Percentiles rank a stretch among this genome's conserved stretches.
Evolutionary conservation across 2,329 filamentous ascomycete species (phyloP).

Genomic region (Hymenoscyphus occultus): DNA sequence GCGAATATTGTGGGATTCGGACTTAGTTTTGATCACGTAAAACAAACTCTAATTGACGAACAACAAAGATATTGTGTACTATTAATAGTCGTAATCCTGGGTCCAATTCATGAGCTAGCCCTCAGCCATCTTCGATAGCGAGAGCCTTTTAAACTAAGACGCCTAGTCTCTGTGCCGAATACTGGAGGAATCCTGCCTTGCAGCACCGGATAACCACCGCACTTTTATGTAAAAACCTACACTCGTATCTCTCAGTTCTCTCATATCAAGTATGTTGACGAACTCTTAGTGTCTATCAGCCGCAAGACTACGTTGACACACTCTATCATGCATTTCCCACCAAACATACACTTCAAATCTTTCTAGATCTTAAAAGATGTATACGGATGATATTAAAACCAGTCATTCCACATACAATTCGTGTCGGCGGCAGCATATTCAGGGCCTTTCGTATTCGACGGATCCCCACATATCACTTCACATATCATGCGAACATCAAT

Average conservation of each 20-base stretch:
- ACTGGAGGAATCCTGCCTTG: too few species aligned
- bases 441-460: neutral
- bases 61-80: too few species aligned
- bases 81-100: too few species aligned
- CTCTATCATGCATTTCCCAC: neutral
- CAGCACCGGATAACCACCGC: too few species aligned
- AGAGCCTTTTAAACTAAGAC: too few species aligned
- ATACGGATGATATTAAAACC: neutral
- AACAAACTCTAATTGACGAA: too few species aligned
- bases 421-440: neutral
- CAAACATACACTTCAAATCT: neutral
- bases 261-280: neutral
- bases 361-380: neutral
- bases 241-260: neutral
- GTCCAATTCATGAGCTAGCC: too few species aligned
- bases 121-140: too few species aligned
- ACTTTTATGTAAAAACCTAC: too few species aligned
- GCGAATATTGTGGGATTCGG: too few species aligned
- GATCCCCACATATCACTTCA: neutral
- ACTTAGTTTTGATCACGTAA: too few species aligned
- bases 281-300: neutral
- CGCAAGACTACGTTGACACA: neutral
- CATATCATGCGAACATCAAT: neutral
- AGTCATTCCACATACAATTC: neutral
- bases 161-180: too few species aligned